Evolutionary conservation across 805 yeast species (phyloP).

Genomic region (Suhomyces sp.): DNA sequence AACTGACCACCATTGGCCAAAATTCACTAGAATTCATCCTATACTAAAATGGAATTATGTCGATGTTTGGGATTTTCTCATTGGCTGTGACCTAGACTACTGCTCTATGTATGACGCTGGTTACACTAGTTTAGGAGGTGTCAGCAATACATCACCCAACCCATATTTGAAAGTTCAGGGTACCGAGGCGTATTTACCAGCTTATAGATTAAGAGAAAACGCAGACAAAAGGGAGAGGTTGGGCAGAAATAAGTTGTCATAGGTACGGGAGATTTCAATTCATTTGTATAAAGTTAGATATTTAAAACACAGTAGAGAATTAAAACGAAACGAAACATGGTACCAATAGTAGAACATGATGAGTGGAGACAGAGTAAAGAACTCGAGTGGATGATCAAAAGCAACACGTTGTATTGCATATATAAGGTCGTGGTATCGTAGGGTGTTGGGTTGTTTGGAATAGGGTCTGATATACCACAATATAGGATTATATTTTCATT

Average conservation of each 20-base stretch:
- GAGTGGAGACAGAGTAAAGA: no score
- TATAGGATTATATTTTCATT: no score
- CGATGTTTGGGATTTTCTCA: slow-evolving; percentile 82
- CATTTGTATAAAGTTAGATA: no score
- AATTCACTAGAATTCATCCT: slow-evolving; percentile 81
- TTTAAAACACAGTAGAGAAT: no score
- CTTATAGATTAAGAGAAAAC: slow-evolving; percentile 59
- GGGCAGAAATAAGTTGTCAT: slow-evolving; percentile 29
- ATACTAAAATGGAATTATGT: slow-evolving; percentile 82
- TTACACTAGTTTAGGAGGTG: slow-evolving; percentile 87
- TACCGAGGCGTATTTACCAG: slow-evolving; percentile 45
- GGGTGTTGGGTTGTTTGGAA: no score
- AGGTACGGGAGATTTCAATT: no score
- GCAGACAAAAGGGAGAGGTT: slow-evolving; percentile 55
- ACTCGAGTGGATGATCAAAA: no score
- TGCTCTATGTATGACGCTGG: slow-evolving; percentile 80
- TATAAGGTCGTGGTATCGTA: no score
- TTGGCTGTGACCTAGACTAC: slow-evolving; percentile 58
- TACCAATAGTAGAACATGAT: no score
- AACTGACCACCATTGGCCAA: slow-evolving; percentile 93
- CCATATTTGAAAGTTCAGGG: slow-evolving; percentile 44
- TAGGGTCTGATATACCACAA: no score
- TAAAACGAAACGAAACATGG: no score
- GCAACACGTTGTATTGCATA: no score
- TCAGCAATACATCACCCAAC: slow-evolving; percentile 66